Conservation (phyloP, 2,329 filamentous ascomycete genomes). For the Lojkania enalia region DNA sequence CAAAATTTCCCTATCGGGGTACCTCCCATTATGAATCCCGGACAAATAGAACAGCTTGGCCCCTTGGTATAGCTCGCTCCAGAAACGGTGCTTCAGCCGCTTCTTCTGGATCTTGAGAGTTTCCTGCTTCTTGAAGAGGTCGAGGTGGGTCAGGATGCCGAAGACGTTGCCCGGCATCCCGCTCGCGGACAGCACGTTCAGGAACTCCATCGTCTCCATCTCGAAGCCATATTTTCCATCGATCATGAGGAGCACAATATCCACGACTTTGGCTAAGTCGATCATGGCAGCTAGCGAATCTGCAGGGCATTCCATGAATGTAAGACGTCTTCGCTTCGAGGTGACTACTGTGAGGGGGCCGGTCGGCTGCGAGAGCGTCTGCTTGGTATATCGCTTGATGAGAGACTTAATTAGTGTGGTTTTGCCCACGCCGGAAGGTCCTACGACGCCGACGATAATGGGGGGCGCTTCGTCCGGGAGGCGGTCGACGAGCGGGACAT, state of each 20-base stretch:
- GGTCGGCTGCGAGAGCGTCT: slow-evolving; percentile 84
- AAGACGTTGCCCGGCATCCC: slow-evolving; percentile 99
- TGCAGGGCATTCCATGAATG: slow-evolving; percentile 94
- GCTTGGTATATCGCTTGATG: slow-evolving; percentile 92
- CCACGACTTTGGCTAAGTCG: slow-evolving; percentile 93
- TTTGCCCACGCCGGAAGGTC: slow-evolving; percentile 91
- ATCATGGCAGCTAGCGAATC: slow-evolving; percentile 95
- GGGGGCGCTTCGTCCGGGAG: slow-evolving; percentile 94
- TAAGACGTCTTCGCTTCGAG: slow-evolving; percentile 90
- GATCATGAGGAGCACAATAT: slow-evolving; percentile 97
- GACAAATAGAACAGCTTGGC: slow-evolving; percentile 97
- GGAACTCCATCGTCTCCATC: slow-evolving; percentile 99
- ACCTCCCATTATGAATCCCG: slow-evolving; percentile 93
- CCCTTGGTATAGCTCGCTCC: slow-evolving; percentile 95
- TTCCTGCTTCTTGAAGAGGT: slow-evolving; percentile 92
- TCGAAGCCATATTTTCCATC: slow-evolving; percentile 99
- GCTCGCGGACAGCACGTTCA: slow-evolving; percentile 89
- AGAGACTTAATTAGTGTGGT: slow-evolving; percentile 94
- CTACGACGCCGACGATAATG: slow-evolving; percentile 89
- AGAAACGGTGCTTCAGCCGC: slow-evolving; percentile 90
- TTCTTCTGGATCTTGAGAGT: slow-evolving; percentile 94
- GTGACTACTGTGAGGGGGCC: slow-evolving; percentile 96
- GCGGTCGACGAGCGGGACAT: slow-evolving; percentile 95
- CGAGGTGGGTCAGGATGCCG: slow-evolving; percentile 78
- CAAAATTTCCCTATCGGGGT: slow-evolving; percentile 94